These are phyloP conservation scores for Lasiodiplodia gonubiensis DNA, from an alignment of 2,329 filamentous ascomycete genomes.

Conservation along the genomic window DNA sequence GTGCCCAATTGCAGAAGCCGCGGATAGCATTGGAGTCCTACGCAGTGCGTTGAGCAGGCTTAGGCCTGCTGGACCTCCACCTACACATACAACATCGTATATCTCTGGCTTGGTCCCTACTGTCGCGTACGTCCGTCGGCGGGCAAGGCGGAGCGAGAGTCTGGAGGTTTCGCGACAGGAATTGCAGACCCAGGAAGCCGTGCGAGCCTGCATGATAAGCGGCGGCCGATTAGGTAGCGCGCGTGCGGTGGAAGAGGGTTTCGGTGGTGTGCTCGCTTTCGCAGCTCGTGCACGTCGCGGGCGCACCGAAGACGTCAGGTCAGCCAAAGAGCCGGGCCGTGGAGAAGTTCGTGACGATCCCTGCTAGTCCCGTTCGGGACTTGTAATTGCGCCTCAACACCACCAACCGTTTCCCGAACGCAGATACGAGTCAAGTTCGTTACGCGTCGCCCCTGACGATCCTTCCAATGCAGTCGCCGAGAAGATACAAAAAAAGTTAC, in stretches of 20 bases:
- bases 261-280: neutral
- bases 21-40: constrained; percentile 32
- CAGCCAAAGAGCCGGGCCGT: constrained; percentile 8
- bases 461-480: neutral
- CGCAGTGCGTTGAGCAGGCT: constrained; percentile 59
- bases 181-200: constrained; percentile 20
- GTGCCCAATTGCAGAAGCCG: constrained; percentile 9
- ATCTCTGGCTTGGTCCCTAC: constrained; percentile 64
- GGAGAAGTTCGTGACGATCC: neutral
- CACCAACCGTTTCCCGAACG: neutral
- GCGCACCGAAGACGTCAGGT: constrained; percentile 7
- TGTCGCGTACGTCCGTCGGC: constrained; percentile 33
- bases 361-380: neutral
- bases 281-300: constrained; percentile 1
- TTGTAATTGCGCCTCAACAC: constrained; percentile 21
- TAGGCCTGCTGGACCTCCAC: constrained; percentile 86
- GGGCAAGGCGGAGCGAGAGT: constrained; percentile 7
- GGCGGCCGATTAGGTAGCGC: neutral
- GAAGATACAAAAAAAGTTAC: neutral
- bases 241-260: neutral
- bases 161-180: constrained; percentile 20
- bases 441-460: constrained; percentile 20
- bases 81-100: constrained; percentile 92
- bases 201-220: constrained; percentile 16
- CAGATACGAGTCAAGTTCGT: constrained; percentile 4